A percentile compares a stretch with the other conserved stretches of the same genome.
phyloP scores from a whole-genome alignment of 106 monocot species.

The Phalaenopsis aphrodite region DNA sequence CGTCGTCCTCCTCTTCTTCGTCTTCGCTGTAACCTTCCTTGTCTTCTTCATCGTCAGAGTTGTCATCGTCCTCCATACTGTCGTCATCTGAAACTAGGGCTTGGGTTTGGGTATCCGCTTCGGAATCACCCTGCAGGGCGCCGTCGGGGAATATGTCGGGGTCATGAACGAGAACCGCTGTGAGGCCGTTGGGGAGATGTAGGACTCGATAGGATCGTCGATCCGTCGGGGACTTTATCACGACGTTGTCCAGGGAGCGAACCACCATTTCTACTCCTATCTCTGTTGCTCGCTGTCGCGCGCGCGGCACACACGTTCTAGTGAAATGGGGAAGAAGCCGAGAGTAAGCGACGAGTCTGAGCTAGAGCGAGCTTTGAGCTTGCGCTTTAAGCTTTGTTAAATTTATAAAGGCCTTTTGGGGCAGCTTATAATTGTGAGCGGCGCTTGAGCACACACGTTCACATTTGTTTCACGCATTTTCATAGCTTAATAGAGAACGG shows the following conservation, averaged over 20 bases:
- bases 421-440: too few species aligned
- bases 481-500: too few species aligned
- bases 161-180: slow-evolving; percentile 79
- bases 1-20: slow-evolving; percentile 33
- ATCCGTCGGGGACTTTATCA: slow-evolving; percentile 77
- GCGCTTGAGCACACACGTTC: too few species aligned
- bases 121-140: neutral
- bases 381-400: too few species aligned
- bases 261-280: slow-evolving; percentile 4
- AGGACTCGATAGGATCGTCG: slow-evolving; percentile 57
- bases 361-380: too few species aligned
- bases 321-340: too few species aligned
- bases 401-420: too few species aligned
- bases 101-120: slow-evolving; percentile 1
- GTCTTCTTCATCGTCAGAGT: slow-evolving; percentile 18
- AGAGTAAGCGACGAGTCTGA: too few species aligned
- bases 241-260: slow-evolving; percentile 28
- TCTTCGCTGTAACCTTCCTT: slow-evolving; percentile 31
- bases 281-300: neutral
- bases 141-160: slow-evolving; percentile 88
- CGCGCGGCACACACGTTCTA: too few species aligned
- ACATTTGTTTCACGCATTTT: too few species aligned
- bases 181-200: slow-evolving; percentile 73
- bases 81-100: slow-evolving; percentile 16
- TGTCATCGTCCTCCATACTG: slow-evolving; percentile 8